Evolutionary conservation across 2,329 filamentous ascomycete species (phyloP), one percentile per base, ranked within the genome.

Genomic region (Coniochaeta pulveracea): DNA sequence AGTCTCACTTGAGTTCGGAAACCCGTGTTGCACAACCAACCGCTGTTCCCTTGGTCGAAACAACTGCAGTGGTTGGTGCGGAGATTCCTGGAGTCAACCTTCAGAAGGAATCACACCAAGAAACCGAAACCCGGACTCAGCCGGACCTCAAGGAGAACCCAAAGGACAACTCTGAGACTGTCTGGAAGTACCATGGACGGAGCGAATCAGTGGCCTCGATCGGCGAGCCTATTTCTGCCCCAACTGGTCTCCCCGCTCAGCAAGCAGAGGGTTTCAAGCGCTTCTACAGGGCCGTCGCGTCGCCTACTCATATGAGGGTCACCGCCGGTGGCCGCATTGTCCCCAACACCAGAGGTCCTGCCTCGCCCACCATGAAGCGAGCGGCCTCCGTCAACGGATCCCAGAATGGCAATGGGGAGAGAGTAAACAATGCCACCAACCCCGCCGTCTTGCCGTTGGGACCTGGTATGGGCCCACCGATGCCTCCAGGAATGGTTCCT

Each of bases 211-310:
- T 69, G 40, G 44, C 57, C n/a, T 45, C 50, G 12, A 51, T 53
- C 26, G 54, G 48, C 26, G 66, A 66, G 29, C 69, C 71, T 6
- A 55, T 73, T 22, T 55, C 66, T 33, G 72, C 72, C 15, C 73
- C 73, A 9, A 51, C 61, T 14, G 69, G 63, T 7, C 50, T 69
- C 21, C 54, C 51, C 23, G 66, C 69, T 17, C 74, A 79, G 48
- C 66, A 69, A 43, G 66, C 65, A 21, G 72, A 79, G 48, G 76
- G 76, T n/a, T 80, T 80, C 43, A 69, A 76, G 49, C 63, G 68
- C 34, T 80, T 80, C 47, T 79, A 75, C 55, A 74, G 76, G 47
- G 73, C 75, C 9, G 76, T 80, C n/a, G 65, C 72, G 4, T 80
- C 76, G 21, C 76, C 76, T 6, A 76, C 72, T 10, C 73, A 80